Evolutionary conservation across 768 basidiomycete genomes (phyloP), one percentile per base, ranked within the genome.

Genomic region (Fomitopsis pulvina): DNA sequence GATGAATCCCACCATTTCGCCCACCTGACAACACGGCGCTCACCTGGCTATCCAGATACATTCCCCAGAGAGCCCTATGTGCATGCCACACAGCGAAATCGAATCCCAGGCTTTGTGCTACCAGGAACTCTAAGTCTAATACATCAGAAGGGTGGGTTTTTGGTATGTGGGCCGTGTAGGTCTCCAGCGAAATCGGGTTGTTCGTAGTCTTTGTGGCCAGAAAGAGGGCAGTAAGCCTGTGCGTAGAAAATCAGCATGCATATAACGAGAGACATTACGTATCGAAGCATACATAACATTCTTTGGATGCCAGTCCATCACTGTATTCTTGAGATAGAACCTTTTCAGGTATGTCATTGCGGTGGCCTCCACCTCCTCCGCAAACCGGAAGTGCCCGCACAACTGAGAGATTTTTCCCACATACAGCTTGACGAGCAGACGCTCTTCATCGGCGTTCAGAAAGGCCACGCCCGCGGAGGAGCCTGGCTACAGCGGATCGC

Each of bases 271-370:
- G 30, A 26, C 21, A n/a, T 16, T 27, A 41, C 21, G 27, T 28
- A 45, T 29, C 32, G n/a, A 11, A 8, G 67, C 85, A 43, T 61
- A 96, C 96, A 99, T 99, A 60, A 99, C 91, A 61, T 91, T 93
- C 69, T 94, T 95, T 0, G 96, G 96, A 70, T 98, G 96, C 85
- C 92, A 97, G 64, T 98, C 96, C 93, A 98, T 97, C 47, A 93
- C 92, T 2, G 94, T 98, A 62, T 98, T 98, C 69, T 87, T 87
- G 48, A 98, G 77, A 64, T 98, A 99, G 68, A 99, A 99, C 3
- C 96, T 78, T 66, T 98, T 98, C 57, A 99, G 72, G 67, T 96
- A 99, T 49, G 79, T 83, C 50, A 89, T 77, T 0, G 93, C 92
- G 3, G 95, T 97, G 0, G 92, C 89, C 65, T 94, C 90, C 6